Evolutionary conservation across 257 asterid genomes (phyloP), one percentile per base, ranked within the genome.

Genomic region (Petunia secreta): DNA sequence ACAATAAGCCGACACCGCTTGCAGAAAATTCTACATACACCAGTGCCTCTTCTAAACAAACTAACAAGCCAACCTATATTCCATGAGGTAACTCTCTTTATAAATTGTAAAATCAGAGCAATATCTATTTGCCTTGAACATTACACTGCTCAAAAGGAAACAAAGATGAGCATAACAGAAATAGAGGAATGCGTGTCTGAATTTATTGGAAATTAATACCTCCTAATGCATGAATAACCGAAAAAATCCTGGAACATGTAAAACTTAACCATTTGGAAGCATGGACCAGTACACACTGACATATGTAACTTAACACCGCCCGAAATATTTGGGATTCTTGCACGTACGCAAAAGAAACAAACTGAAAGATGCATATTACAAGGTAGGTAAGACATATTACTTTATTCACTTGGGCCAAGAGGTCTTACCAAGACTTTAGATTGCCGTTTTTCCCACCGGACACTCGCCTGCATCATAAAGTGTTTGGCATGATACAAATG

Each of bases 391-490:
- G 2, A 6, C 41, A 16, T n/a, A n/a, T 2, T 25, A 16, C 1
- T 43, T 68, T 55, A 62, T 6, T 36, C 9, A 58, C 48, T 40
- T 41, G 7, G 25, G 11, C 4, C 69, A 25, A 43, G 46, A 77
- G 80, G 38, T 63, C 92, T 90, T 86, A 95, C 99, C 99, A 93
- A 82, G 85, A 93, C 95, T 91, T 89, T 93, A 83, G 81, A 86
- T 82, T 92, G 99, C 81, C 96, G 87, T 88, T 90, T 94, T 86
- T 94, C 93, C 98, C 97, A 94, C 87, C 96, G 87, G 57, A 86
- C 15, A 81, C 90, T 87, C 4, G 98, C 98, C 98, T 94, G 97
- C 86, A 84, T 66, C 66, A 81, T 81, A 40, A 13, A 83, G 63
- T 0, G 0, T 73, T 50, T 10, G 62, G 11, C 44, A 73, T 36